Conservation (phyloP, 345 rosid species). For the Populus deltoides region DNA sequence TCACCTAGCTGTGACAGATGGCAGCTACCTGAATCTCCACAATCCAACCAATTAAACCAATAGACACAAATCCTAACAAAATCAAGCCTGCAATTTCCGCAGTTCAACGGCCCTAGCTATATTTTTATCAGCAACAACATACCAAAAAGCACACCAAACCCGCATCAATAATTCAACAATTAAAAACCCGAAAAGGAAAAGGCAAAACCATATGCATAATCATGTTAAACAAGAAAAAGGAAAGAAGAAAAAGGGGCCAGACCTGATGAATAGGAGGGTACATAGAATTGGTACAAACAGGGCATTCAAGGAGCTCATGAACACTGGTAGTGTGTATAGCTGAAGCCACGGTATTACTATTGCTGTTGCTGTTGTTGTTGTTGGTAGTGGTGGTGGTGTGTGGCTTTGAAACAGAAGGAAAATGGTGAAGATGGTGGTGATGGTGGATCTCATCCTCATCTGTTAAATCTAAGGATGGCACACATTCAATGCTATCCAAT, state of each 20-base stretch:
- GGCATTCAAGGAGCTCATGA: constrained; percentile 95
- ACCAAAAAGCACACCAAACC: neutral
- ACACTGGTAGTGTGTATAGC: constrained; percentile 74
- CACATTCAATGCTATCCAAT: constrained; percentile 25
- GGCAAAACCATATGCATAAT: neutral
- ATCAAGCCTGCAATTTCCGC: neutral
- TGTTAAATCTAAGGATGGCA: constrained; percentile 20
- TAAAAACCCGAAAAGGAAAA: neutral
- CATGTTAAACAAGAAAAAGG: neutral
- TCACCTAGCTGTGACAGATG: neutral
- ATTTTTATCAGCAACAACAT: neutral
- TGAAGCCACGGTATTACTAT: constrained; percentile 13
- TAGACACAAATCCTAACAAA: neutral
- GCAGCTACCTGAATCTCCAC: neutral
- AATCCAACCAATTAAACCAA: constrained; percentile 1
- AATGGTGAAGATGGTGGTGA: constrained; percentile 14
- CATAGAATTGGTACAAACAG: constrained; percentile 98
- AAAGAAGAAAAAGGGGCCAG: neutral
- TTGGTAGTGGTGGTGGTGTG: constrained; percentile 2
- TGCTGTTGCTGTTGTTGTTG: constrained; percentile 2
- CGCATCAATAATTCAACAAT: neutral
- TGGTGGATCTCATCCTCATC: constrained; percentile 34
- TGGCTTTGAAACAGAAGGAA: constrained; percentile 27
- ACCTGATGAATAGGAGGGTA: constrained; percentile 99
- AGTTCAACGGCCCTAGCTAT: neutral